Base-by-base conservation (phyloP, 2,329 filamentous ascomycete species). In the Aspergillus thermomutatus region DNA sequence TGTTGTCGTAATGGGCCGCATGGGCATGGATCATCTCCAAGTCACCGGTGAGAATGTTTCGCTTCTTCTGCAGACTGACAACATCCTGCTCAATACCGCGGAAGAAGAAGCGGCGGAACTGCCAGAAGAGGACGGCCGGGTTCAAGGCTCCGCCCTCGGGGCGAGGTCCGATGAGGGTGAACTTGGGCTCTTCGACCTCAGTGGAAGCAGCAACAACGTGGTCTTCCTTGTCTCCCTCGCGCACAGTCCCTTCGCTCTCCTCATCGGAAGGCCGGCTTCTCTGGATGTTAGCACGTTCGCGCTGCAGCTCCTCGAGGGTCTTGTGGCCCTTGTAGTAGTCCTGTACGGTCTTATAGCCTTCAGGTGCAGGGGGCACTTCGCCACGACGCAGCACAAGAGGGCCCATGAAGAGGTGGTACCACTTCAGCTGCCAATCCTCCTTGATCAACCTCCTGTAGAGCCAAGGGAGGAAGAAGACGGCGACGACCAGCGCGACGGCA, bases 281-380 rank as follows among this genome's bases (percentile, higher is more conserved):
- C 10, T 46, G 19, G 11, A 25, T 10, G 14, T 46, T 50, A 17
- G 52, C 47, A n/a, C 61, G 61, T 37, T 58, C 55, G 3, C 53
- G 57, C 31, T 60, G 52, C 6, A 63, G 52, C 49, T 63, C 55
- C 1, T 58, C 59, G 37, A 63, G 9, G 1, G 61, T 63, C 52
- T 63, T 63, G 54, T 63, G 61, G 55, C 61, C 61, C n/a, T 40
- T 55, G 54, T 63, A 63, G 45, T 57, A 63, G 26, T 63, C 52
- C 10, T 56, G 54, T 3, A 63, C 52, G 5, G 31, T 37, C n/a
- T 54, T 47, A 23, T 48, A 31, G n/a, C 54, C 53, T 3, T 51
- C 57, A 0, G 59, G 61, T 0, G 48, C 51, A 47, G 59, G 59
- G 2, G 59, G 51, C 3, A 59, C 50, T 6, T 60, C 59, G 4